A percentile compares a stretch with the other conserved stretches of the same genome.
Evolutionary conservation across 345 rosid species (phyloP).

Genomic region (Syzygium aromaticum): DNA sequence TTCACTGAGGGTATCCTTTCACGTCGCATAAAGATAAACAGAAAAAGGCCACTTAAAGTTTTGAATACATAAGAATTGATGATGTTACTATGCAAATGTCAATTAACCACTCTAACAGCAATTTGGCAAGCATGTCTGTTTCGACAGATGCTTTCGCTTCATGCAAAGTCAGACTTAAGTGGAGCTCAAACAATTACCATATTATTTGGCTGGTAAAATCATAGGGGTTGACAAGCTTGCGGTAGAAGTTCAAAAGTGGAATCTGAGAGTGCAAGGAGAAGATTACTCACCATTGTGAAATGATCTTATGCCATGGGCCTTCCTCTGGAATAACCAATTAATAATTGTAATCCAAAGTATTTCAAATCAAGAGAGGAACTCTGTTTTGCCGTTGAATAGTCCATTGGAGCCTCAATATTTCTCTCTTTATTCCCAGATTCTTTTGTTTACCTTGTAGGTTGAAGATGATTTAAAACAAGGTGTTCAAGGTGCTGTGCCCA

Average conservation of each 20-base stretch:
- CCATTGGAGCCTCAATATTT: background rate
- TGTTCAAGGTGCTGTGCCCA: conserved; percentile 53
- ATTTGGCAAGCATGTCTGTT: background rate
- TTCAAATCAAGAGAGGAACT: background rate
- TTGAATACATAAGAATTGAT: background rate
- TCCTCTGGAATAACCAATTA: background rate
- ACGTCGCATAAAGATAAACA: background rate
- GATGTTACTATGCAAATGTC: background rate
- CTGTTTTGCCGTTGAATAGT: background rate
- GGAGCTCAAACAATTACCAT: background rate
- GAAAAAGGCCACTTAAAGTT: background rate
- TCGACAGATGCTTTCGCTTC: background rate
- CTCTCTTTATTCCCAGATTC: background rate
- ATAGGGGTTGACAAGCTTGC: background rate
- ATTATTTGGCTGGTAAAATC: background rate
- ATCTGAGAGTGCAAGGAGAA: background rate
- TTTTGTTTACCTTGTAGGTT: conserved; percentile 29
- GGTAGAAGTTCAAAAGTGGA: background rate
- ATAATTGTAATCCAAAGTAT: background rate
- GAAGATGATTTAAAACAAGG: conserved; percentile 72
- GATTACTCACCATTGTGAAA: background rate
- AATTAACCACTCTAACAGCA: background rate
- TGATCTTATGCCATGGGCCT: background rate
- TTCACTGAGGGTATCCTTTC: background rate
- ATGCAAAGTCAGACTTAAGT: background rate